A percentile compares a stretch with the other conserved stretches of the same genome.
phyloP scores from a whole-genome alignment of 108 stramenopile species.

The Nannochloropsis salina region DNA sequence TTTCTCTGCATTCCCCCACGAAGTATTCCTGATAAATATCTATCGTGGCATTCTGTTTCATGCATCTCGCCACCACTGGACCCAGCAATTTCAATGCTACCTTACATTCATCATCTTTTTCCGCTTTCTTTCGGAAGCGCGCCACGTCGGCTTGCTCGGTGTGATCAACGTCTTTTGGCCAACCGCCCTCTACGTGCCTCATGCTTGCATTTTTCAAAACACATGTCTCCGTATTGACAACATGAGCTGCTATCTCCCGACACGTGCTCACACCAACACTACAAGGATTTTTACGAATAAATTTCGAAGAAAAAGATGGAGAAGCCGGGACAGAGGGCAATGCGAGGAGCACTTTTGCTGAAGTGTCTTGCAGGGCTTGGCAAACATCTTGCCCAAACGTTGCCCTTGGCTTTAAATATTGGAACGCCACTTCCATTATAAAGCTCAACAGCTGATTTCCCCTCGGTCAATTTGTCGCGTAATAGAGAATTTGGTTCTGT shows the following conservation, averaged over 20 bases:
- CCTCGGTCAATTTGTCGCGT: too few species aligned
- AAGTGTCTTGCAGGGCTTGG: neutral
- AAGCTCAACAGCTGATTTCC: too few species aligned
- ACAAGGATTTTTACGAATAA: neutral
- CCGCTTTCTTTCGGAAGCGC: neutral
- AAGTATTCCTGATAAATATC: too few species aligned
- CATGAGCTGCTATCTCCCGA: constrained; percentile 58
- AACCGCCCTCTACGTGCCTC: constrained; percentile 76
- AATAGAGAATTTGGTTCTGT: neutral
- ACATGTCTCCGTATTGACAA: constrained; percentile 68
- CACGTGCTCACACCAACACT: constrained; percentile 42
- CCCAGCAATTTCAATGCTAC: too few species aligned
- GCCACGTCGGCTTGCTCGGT: constrained; percentile 69
- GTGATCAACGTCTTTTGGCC: constrained; percentile 80
- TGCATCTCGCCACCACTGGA: too few species aligned
- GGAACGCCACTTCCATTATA: constrained; percentile 12
- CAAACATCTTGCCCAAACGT: constrained; percentile 8
- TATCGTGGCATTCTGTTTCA: too few species aligned
- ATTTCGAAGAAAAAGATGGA: neutral
- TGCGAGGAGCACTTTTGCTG: neutral
- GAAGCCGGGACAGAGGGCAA: neutral
- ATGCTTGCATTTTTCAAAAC: constrained; percentile 65
- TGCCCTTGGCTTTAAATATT: constrained; percentile 17
- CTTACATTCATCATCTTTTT: too few species aligned
- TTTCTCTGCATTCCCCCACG: too few species aligned